These are phyloP conservation scores for Hippophae tibetana DNA, from an alignment of 306 rosid species.

Conservation along the genomic window DNA sequence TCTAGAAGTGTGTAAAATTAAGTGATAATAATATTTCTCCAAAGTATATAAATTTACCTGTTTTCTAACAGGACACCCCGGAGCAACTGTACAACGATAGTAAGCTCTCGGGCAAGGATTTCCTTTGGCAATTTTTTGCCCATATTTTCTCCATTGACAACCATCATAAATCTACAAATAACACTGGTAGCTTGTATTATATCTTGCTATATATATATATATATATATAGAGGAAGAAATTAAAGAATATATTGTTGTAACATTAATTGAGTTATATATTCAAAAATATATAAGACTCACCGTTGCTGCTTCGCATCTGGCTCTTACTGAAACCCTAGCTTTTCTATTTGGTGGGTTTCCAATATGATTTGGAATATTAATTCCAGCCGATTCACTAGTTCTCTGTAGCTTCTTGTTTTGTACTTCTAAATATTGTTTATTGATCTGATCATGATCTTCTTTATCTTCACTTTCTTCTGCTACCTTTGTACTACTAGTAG, in stretches of 20 bases:
- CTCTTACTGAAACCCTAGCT: conserved; percentile 96
- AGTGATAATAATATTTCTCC: no score
- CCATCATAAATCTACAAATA: conserved; percentile 76
- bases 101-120: conserved; percentile 96
- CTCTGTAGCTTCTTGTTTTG: conserved; percentile 38
- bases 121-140: conserved; percentile 87
- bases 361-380: conserved; percentile 22
- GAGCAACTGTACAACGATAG: conserved; percentile 85
- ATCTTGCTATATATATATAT: background rate
- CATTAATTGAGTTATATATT: background rate
- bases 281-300: conserved; percentile 29
- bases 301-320: conserved; percentile 84
- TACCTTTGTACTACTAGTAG: background rate
- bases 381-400: conserved; percentile 16
- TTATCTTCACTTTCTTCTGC: conserved; percentile 12
- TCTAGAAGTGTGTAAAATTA: no score
- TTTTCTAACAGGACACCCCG: conserved; percentile 85
- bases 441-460: conserved; percentile 17
- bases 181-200: background rate
- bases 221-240: background rate
- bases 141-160: conserved; percentile 96
- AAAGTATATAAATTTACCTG: conserved; percentile 35
- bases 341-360: conserved; percentile 55
- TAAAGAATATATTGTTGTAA: background rate
- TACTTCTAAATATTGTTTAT: conserved; percentile 16